Evolutionary conservation across 2,329 filamentous ascomycete genomes (phyloP), one percentile per base, ranked within the genome.

Genomic region (Pseudovirgaria hyperparasitica): DNA sequence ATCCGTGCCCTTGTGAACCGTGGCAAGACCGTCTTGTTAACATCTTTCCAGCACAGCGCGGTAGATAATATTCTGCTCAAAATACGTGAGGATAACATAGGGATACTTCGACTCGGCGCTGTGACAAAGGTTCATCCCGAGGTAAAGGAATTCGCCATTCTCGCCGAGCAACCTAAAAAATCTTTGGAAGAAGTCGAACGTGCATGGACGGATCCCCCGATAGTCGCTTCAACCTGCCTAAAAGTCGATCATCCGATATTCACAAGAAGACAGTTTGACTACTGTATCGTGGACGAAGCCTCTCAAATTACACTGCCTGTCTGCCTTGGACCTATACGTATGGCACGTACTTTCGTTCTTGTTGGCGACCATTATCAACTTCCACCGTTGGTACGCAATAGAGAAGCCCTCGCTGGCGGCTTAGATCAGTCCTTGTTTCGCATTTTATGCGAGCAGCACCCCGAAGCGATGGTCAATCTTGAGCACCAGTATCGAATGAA

Each of bases 401-500:
- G 86, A 41, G 76, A 85, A 41, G 90, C 90, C 3, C 72, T 78
- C 23, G 69, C 76, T 29, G 86, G 86, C 9, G 90, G 90, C 1
- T 63, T 98, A 5, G 90, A 98, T 50, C 70, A 94, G 23, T 92
- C 82, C 48, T 64, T 98, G 27, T 98, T 98, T 67, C 92, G 92
- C 50, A 67, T 90, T 4, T 69, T 98, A 9, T 94, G 85, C 1
- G 90, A 96, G 44, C 69, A 71, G 1, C 86, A 96, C 36, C 86
- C 90, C 0, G 63, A 73, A 24, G 85, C 85, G 1, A 86, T 98
- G 2, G 82, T 92, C 35, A 92, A 81, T 36, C 69, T 98, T 2
- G 85, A 90, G 43, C 85, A 94, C 45, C 90, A 98, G 50, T 98
- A 98, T 49, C 82, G 90, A 34, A 98, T 98, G 90, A 93, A 84